phyloP scores from a whole-genome alignment of 1,284 basidiomycete genomes.

The Fomitiporia mediterranea region DNA sequence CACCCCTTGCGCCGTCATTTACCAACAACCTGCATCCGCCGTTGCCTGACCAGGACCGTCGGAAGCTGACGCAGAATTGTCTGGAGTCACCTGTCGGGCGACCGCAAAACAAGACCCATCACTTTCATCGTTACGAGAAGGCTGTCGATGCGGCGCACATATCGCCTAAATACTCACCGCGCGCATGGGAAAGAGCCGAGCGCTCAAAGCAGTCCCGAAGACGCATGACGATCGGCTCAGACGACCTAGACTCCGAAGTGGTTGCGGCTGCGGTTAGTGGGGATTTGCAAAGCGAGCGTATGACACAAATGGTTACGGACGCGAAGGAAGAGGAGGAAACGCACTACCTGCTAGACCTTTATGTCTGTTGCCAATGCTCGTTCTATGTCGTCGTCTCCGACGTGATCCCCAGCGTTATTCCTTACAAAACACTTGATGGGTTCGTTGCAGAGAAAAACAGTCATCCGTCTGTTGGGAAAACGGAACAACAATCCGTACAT shows the following conservation, averaged over 20 bases:
- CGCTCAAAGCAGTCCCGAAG: slow-evolving; percentile 46
- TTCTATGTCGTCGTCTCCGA: slow-evolving; percentile 64
- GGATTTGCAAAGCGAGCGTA: slow-evolving; percentile 34
- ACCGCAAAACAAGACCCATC: slow-evolving; percentile 61
- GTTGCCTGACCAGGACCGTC: slow-evolving; percentile 49
- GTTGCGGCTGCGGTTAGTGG: slow-evolving; percentile 29
- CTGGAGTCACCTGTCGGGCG: slow-evolving; percentile 41
- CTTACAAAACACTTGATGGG: slow-evolving; percentile 45
- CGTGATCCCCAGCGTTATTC: slow-evolving; percentile 67
- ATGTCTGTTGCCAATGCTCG: slow-evolving; percentile 77
- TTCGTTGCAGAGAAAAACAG: slow-evolving; percentile 39
- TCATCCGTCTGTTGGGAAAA: slow-evolving; percentile 39
- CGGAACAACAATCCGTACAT: slow-evolving; percentile 46
- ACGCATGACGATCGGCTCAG: slow-evolving; percentile 35
- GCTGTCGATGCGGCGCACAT: slow-evolving; percentile 63
- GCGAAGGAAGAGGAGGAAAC: slow-evolving; percentile 35
- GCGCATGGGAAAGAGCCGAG: slow-evolving; percentile 51
- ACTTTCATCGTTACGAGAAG: slow-evolving; percentile 68
- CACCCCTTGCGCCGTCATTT: slow-evolving; percentile 56
- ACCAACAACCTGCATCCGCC: slow-evolving; percentile 35
- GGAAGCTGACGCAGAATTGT: slow-evolving; percentile 48
- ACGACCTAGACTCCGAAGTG: slow-evolving; percentile 14
- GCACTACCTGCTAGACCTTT: slow-evolving; percentile 66
- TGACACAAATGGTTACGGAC: slow-evolving; percentile 32
- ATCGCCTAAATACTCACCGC: slow-evolving; percentile 54